Conservation (phyloP, 208 protist genomes). For the Leishmania martiniquensis region DNA sequence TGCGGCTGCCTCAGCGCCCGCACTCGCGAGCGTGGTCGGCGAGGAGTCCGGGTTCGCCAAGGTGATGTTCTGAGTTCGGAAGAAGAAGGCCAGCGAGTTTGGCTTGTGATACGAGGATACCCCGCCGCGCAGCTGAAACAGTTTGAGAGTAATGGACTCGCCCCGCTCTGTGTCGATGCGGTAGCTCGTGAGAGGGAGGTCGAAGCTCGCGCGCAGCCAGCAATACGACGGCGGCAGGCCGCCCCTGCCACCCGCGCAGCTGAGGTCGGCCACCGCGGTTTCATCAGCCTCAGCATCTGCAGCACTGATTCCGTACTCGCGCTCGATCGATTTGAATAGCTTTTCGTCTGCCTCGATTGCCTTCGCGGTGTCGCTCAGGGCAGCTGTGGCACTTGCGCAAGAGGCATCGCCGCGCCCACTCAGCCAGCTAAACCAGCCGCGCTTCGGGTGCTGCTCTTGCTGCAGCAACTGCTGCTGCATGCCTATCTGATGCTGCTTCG, state of each 20-base stretch:
- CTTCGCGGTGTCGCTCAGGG: slow-evolving; percentile 20
- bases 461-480: slow-evolving; percentile 17
- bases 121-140: slow-evolving; percentile 54
- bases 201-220: slow-evolving; percentile 64
- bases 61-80: slow-evolving; percentile 70
- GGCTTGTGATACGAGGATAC: slow-evolving; percentile 60
- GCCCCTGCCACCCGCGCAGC: neutral
- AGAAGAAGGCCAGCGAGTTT: slow-evolving; percentile 56
- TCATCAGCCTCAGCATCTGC: slow-evolving; percentile 39
- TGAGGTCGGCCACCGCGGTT: slow-evolving; percentile 15
- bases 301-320: slow-evolving; percentile 70
- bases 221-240: slow-evolving; percentile 68
- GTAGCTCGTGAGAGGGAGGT: slow-evolving; percentile 54
- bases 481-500: slow-evolving; percentile 31
- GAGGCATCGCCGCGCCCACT: slow-evolving; percentile 21
- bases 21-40: neutral
- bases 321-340: slow-evolving; percentile 57
- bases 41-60: slow-evolving; percentile 55
- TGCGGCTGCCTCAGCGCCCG: neutral
- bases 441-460: slow-evolving; percentile 24
- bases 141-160: slow-evolving; percentile 47
- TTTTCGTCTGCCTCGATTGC: slow-evolving; percentile 56
- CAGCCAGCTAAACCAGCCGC: slow-evolving; percentile 62
- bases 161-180: slow-evolving; percentile 56
- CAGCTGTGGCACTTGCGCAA: neutral